Evolutionary conservation across 2,329 filamentous ascomycete genomes (phyloP).

Genomic region (Epichloe uncinata): DNA sequence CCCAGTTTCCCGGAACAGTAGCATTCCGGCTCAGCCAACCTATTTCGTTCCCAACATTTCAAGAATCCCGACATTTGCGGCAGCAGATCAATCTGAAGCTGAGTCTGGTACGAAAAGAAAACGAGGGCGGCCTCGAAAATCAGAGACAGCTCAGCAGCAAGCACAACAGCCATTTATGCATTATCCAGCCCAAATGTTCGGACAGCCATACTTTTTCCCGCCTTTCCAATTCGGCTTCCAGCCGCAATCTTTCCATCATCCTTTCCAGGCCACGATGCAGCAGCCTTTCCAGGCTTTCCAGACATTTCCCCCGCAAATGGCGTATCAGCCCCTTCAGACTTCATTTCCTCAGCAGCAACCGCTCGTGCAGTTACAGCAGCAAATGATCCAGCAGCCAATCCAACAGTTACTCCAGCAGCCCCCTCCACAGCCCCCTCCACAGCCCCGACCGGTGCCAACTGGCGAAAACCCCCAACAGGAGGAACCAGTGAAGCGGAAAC

Average conservation of each 20-base stretch:
- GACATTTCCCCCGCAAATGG: background rate
- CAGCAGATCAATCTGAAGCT: background rate
- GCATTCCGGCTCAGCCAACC: background rate
- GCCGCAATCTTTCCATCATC: slow-evolving; percentile 3
- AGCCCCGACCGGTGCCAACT: background rate
- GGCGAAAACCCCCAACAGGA: background rate
- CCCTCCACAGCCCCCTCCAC: too few relatives aligned
- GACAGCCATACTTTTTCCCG: slow-evolving; percentile 3
- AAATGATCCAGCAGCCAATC: background rate
- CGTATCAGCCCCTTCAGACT: slow-evolving; percentile 2
- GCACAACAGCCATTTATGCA: background rate
- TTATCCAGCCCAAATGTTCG: background rate
- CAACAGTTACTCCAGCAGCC: slow-evolving; percentile 3
- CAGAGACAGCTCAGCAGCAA: background rate
- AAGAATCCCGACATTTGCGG: background rate
- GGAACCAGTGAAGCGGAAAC: slow-evolving; percentile 10
- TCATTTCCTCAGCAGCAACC: slow-evolving; percentile 3
- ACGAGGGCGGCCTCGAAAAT: slow-evolving; percentile 6
- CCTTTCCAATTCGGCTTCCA: slow-evolving; percentile 3
- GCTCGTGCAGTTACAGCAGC: background rate
- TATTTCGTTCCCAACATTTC: background rate
- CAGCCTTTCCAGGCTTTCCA: slow-evolving; percentile 4
- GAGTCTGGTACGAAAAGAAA: slow-evolving; percentile 1
- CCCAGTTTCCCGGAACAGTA: background rate
- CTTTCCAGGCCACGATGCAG: slow-evolving; percentile 3